Base-by-base conservation (phyloP, 2,329 filamentous ascomycete genomes). In the Aspergillus fumigatiaffinis region DNA sequence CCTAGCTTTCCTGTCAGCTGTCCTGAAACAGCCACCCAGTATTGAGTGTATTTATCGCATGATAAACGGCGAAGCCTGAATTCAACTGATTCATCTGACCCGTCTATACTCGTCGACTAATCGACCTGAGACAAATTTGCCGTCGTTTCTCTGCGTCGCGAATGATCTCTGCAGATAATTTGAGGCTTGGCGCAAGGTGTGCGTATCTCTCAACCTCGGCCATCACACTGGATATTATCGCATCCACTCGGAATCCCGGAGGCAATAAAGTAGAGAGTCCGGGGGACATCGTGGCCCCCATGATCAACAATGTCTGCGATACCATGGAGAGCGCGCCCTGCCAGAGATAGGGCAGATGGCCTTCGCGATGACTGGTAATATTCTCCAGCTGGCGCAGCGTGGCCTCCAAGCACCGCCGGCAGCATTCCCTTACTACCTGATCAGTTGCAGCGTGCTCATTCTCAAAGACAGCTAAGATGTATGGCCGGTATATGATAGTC, bases 311-410 rank as follows among this genome's bases (percentile, higher is more conserved):
- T 1, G 88, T 89, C 73, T 94, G 90, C 5, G 89, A 91, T 23
- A 92, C 88, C 68, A 94, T 90, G 23, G 88, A 92, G 41, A 94
- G 80, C 8, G 90, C 89, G 20, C 90, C 90, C 77, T 93, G 90
- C 87, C 89, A 94, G 21, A 93, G 82, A 73, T 93, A 94, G 12
- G 90, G 90, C 77, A 94, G 87, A 70, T 93, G 90, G 52, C 90
- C 90, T 59, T 88, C 88, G 68, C 92, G 90, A 75, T 93, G 89
- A 64, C 88, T 88, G 54, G 83, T 82, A 62, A 93, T 87, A 70
- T 92, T 85, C 74, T 93, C 89, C 55, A 93, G 78, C 74, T 94
- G 90, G 63, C 88, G 83, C 61, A 93, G 83, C 55, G 87, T 90
- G 53, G 90, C 89, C 69, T 93, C 90, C 25, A 94, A 78, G 69